Base-by-base conservation (phyloP, 2,329 filamentous ascomycete genomes). In the Exophiala viscosa region DNA sequence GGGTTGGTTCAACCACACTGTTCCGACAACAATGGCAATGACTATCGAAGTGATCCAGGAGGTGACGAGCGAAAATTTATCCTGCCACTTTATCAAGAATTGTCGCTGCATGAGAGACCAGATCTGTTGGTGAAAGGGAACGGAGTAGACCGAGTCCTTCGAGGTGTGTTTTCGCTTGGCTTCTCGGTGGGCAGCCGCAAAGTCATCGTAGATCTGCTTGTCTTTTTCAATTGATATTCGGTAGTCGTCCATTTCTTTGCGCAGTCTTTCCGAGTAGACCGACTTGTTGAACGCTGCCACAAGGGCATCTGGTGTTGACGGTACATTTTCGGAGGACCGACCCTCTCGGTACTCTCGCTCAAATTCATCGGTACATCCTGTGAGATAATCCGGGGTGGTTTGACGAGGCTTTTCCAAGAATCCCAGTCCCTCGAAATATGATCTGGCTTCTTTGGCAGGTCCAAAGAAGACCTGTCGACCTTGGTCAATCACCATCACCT, bases 101-200 rank as follows among this genome's bases (percentile, higher is more conserved):
- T 95, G 89, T 4, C 90, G 83, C 68, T 89, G 86, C 79, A 91
- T 87, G 57, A 93, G 71, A 1, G 87, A 87, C 85, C 85, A 91
- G 17, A 93, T 78, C 67, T 95, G 90, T 1, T 88, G 74, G 59
- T 90, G 83, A 70, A 93, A 93, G 0, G 89, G 88, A 48, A 91
- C 86, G 1, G 84, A 85, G 71, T 95, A 95, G 32, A 92, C 86
- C 0, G 88, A 92, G 52, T 81, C 83, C 64, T 84, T 82, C 0
- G 78, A 73, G 0, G 88, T 86, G 6, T 84, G 80, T 49, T 85
- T 84, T 9, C 88, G 84, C 75, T 95, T 95, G 67, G 85, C 84
- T 64, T 95, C 88, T 50, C 73, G 77, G 47, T 93, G 86, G 2
- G 90, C 89, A 1, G 79, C 72, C 60, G 84, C 80, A 72, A 95